These are phyloP conservation scores for Cynanchum wilfordii DNA, from an alignment of 257 asterid genomes.

Conservation along the genomic window DNA sequence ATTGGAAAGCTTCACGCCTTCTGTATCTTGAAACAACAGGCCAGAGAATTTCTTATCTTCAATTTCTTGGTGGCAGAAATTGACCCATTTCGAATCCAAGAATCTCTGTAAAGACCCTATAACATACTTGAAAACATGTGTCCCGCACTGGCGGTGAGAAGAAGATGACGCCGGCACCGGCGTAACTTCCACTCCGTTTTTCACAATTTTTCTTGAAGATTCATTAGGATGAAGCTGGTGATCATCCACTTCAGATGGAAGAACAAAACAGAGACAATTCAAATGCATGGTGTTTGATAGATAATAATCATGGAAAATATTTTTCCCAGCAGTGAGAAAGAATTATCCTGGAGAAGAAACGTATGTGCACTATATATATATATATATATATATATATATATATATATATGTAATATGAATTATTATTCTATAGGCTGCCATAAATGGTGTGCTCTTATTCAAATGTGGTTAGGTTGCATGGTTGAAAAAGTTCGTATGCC, in stretches of 20 bases:
- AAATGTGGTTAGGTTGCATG: constrained; percentile 48
- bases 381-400: neutral
- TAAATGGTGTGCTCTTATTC: constrained; percentile 21
- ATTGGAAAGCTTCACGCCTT: constrained; percentile 53
- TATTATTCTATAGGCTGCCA: neutral
- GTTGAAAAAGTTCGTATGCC: constrained; percentile 33
- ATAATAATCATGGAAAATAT: neutral
- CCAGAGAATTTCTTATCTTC: constrained; percentile 26
- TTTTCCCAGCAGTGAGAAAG: neutral
- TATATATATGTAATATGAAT: neutral
- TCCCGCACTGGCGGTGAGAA: constrained; percentile 26
- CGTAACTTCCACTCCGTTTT: constrained; percentile 2
- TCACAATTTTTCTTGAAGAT: constrained; percentile 9
- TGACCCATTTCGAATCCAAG: constrained; percentile 39
- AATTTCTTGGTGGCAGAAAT: constrained; percentile 27
- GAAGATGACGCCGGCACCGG: neutral
- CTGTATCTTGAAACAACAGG: constrained; percentile 58
- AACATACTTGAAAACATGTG: constrained; percentile 26
- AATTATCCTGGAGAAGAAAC: no score
- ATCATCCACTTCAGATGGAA: constrained; percentile 50
- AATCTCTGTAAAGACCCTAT: constrained; percentile 32
- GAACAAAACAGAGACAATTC: constrained; percentile 56
- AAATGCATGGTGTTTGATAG: constrained; percentile 43
- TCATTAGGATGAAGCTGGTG: constrained; percentile 1
- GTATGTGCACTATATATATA: neutral